phyloP scores from a whole-genome alignment of 2,329 filamentous ascomycete species.

The Aspergillus neotritici region DNA sequence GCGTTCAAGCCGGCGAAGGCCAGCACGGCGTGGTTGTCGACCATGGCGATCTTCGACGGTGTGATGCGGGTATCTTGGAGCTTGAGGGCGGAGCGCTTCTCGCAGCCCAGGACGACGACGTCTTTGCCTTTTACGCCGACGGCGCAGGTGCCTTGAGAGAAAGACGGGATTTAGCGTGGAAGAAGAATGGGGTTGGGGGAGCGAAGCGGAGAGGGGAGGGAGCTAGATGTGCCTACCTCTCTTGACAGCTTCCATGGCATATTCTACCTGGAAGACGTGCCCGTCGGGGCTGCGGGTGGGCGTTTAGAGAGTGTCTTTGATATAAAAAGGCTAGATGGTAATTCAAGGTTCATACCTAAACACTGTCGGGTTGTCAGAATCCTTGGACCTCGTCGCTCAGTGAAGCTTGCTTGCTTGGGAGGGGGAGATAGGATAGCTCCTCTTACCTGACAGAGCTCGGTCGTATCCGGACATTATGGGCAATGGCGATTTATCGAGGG shows the following conservation, averaged over 20 bases:
- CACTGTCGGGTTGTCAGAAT: slow-evolving; percentile 56
- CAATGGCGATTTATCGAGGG: neutral
- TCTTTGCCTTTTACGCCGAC: slow-evolving; percentile 94
- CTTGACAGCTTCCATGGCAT: slow-evolving; percentile 97
- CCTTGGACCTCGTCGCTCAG: neutral
- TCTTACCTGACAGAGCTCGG: slow-evolving; percentile 93
- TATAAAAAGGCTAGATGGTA: neutral
- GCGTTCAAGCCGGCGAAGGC: slow-evolving; percentile 97
- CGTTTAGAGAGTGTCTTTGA: slow-evolving; percentile 40
- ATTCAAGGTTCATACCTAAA: slow-evolving; percentile 59
- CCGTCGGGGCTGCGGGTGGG: slow-evolving; percentile 75
- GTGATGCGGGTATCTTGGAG: slow-evolving; percentile 98
- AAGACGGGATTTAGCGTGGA: slow-evolving; percentile 11
- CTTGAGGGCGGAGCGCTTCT: slow-evolving; percentile 99
- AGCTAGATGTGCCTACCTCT: slow-evolving; percentile 60
- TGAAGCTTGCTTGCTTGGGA: too few relatives aligned
- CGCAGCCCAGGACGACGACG: slow-evolving; percentile 93
- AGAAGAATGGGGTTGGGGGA: slow-evolving; percentile 13
- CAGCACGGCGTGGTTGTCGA: slow-evolving; percentile 93
- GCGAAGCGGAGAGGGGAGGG: slow-evolving; percentile 8
- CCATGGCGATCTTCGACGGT: slow-evolving; percentile 93
- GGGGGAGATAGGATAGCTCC: slow-evolving; percentile 25
- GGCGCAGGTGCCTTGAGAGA: slow-evolving; percentile 77
- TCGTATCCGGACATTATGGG: slow-evolving; percentile 82
- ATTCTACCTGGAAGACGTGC: slow-evolving; percentile 99